A percentile compares a stretch with the other conserved stretches of the same genome.
These are phyloP conservation scores for Venturia pyrina DNA, from an alignment of 2,329 filamentous ascomycete species.

Conservation along the genomic window DNA sequence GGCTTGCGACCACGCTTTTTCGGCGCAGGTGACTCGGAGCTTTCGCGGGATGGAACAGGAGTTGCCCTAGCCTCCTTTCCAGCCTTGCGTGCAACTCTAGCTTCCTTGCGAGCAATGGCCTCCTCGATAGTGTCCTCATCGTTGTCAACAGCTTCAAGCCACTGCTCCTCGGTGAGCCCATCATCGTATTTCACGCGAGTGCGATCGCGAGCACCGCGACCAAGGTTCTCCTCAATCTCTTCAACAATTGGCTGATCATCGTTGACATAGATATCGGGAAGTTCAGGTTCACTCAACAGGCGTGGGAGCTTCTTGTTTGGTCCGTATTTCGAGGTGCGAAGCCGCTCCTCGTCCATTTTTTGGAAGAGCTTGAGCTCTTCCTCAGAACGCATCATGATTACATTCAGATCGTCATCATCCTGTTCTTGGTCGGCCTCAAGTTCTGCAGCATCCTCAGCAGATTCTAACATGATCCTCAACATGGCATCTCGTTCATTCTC, in stretches of 20 bases:
- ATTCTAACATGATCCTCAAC: constrained; percentile 84
- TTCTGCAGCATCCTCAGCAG: constrained; percentile 55
- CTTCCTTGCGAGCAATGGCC: constrained; percentile 81
- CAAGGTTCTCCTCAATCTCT: constrained; percentile 66
- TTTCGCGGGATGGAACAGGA: constrained; percentile 68
- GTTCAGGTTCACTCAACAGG: constrained; percentile 75
- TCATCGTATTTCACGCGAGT: constrained; percentile 95
- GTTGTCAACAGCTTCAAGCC: constrained; percentile 95
- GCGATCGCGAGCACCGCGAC: constrained; percentile 88
- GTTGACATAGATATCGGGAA: constrained; percentile 87
- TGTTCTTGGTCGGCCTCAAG: constrained; percentile 83
- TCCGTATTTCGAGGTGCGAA: constrained; percentile 60
- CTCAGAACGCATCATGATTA: constrained; percentile 84
- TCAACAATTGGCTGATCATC: constrained; percentile 76
- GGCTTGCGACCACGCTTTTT: constrained; percentile 80
- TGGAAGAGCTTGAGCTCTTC: constrained; percentile 71
- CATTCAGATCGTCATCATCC: constrained; percentile 95
- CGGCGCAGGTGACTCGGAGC: constrained; percentile 66
- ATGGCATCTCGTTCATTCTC: constrained; percentile 97
- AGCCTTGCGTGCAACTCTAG: constrained; percentile 69
- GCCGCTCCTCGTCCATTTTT: constrained; percentile 68
- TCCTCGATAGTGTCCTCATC: constrained; percentile 92
- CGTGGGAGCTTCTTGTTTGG: constrained; percentile 60
- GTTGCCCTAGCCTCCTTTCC: constrained; percentile 56
- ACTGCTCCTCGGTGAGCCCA: constrained; percentile 95